Base-by-base conservation (phyloP, 257 asterid genomes). In the Rauvolfia tetraphylla region DNA sequence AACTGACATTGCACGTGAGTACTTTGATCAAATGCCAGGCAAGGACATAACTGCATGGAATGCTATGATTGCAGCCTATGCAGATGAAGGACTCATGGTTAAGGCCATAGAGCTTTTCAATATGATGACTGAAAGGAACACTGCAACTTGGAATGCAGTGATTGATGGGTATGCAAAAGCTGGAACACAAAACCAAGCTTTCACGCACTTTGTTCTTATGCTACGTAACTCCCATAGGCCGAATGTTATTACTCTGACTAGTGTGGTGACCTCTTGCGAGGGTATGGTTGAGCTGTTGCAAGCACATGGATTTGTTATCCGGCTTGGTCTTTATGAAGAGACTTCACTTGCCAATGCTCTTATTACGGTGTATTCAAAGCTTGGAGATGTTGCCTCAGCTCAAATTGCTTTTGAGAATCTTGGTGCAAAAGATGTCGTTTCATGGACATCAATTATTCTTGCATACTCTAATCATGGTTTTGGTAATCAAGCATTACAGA, bases 11-110 rank as follows among this genome's bases (percentile, higher is more conserved):
- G 90, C 92, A 25, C 80, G 77, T 18, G 80, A 71, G 22, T 84
- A 88, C 75, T 92, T 92, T 44, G 82, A 85, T 73, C 83, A 63
- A 79, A 86, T 92, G 79, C 93, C 90, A 14, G 69, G 39, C 76
- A 90, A 84, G 79, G 95, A 91, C 79, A 80, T 85, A 71, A 82
- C 84, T 77, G 83, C 87, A 13, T 92, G 97, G 97, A 93, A 88
- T 68, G 83, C 96, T 75, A 89, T 89, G 92, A 86, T 89, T 78
- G 84, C 92, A 66, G 84, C 86, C 48, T 85, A 79, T 74, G 76
- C 83, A 25, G 71, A 80, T 75, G 81, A 75, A 77, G 84, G 81
- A 39, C 73, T 57, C 36, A 77, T 85, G 86, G 49, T 68, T 56
- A 79, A 77, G 66, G 84, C 88, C 48, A 62, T 57, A 33, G 74